Evolutionary conservation across 257 asterid species (phyloP), one percentile per base, ranked within the genome.

Genomic region (Gentiana dahurica): DNA sequence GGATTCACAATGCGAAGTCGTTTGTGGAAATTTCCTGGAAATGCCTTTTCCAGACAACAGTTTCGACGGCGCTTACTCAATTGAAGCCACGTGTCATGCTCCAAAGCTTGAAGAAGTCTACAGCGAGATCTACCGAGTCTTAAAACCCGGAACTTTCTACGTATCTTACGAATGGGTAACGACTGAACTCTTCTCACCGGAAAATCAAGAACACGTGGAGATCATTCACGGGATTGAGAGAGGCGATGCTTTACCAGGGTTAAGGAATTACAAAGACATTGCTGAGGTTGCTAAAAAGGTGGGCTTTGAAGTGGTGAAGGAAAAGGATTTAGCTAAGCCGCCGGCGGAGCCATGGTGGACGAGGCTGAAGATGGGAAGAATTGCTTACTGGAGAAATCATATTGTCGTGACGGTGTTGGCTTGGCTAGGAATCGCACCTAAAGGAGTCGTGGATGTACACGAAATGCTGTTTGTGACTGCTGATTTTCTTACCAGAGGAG

Each of bases 81-180:
- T 86, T 7, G 93, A 86, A 39, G 95, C 93, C 43, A 80, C 95
- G 3, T 86, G 89, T 34, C 95, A 86, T 68, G 93, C 95, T 1
- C 95, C 93, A 0, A 83, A 81, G 54, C 77, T 81, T 1, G 90
- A 79, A n/a, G 87, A 81, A 0, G 87, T 83, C 0, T 83, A 83
- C 75, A 3, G 77, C 56, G 95, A 86, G 90, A 81, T 86, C 78
- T 86, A 77, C 76, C 15, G 95, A 49, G 95, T 86, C 1, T 37
- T 86, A 8, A 83, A 81, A 35, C 95, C 95, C 12, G 94, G 94
- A 43, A 61, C 87, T 33, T 1, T 68, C 52, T 86, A 81, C 73
- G 82, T 86, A 0, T 86, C 95, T 0, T 83, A 86, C 15, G 95
- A 86, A 62, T 86, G 95, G 95, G 95, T 86, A 47, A 86, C 95